Conservation (phyloP, 2,329 filamentous ascomycete genomes). For the Ophiostoma sp. region DNA sequence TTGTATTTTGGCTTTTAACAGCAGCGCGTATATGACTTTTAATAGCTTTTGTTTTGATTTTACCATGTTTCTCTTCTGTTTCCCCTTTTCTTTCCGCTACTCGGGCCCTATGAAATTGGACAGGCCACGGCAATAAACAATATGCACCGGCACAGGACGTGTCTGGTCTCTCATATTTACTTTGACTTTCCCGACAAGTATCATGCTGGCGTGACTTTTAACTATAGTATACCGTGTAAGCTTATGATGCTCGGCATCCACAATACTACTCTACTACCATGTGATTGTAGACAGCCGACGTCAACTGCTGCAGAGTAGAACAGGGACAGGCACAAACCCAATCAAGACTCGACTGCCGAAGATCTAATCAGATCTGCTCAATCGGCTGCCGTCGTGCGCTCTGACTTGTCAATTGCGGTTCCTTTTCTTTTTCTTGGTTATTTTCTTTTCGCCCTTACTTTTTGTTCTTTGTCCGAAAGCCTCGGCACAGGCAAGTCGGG, state of each 20-base stretch:
- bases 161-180: background rate
- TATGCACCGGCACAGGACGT: background rate
- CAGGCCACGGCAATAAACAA: background rate
- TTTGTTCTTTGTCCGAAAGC: background rate
- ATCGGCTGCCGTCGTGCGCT: too few relatives aligned
- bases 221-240: background rate
- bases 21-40: slow-evolving; percentile 7
- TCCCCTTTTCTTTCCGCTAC: background rate
- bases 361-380: background rate
- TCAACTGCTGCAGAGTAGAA: background rate
- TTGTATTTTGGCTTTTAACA: slow-evolving; percentile 5
- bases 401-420: too few relatives aligned
- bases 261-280: background rate
- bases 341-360: background rate
- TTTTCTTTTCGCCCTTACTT: too few relatives aligned
- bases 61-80: background rate
- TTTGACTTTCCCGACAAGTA: background rate
- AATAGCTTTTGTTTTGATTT: slow-evolving; percentile 6
- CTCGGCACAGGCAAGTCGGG: background rate
- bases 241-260: background rate
- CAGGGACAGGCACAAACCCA: background rate
- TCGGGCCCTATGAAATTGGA: slow-evolving; percentile 4
- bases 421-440: background rate
- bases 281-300: background rate
- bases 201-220: background rate